phyloP scores from a whole-genome alignment of 2,329 filamentous ascomycete species.

The Chaetothyriales sp. region DNA sequence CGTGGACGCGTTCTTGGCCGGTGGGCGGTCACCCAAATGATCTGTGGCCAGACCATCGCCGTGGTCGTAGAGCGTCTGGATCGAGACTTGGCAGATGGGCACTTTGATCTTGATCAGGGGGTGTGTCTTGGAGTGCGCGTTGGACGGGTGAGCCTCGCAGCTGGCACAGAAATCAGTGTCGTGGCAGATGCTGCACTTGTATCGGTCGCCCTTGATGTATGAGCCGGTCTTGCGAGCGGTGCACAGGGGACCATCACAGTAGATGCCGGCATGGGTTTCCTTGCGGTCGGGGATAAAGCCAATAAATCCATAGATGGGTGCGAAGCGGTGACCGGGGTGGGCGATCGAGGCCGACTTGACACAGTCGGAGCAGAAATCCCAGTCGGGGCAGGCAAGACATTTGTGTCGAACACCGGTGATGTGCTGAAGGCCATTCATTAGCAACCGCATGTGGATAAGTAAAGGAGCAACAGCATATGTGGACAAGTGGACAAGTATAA shows the following conservation, averaged over 20 bases:
- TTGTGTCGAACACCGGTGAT: slow-evolving; percentile 89
- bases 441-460: not conserved
- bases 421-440: slow-evolving; percentile 33
- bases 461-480: too few relatives aligned
- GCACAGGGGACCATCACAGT: slow-evolving; percentile 90
- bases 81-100: slow-evolving; percentile 72
- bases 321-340: slow-evolving; percentile 79
- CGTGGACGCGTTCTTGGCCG: slow-evolving; percentile 36
- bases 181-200: slow-evolving; percentile 94
- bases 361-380: slow-evolving; percentile 83
- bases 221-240: slow-evolving; percentile 39
- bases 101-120: slow-evolving; percentile 96
- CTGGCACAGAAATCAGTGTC: slow-evolving; percentile 90
- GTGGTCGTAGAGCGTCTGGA: slow-evolving; percentile 72
- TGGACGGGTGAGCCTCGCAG: slow-evolving; percentile 77
- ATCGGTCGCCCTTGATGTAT: slow-evolving; percentile 71
- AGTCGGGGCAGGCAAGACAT: slow-evolving; percentile 92
- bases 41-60: slow-evolving; percentile 50
- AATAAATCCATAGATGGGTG: slow-evolving; percentile 64
- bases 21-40: slow-evolving; percentile 55
- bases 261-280: slow-evolving; percentile 65
- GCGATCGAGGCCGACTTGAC: slow-evolving; percentile 50
- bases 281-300: slow-evolving; percentile 16
- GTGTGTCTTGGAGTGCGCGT: slow-evolving; percentile 87
- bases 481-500: too few relatives aligned